Evolutionary conservation across 352 stramenopile genomes (phyloP).

Genomic region (Globisporangium barbulae): DNA sequence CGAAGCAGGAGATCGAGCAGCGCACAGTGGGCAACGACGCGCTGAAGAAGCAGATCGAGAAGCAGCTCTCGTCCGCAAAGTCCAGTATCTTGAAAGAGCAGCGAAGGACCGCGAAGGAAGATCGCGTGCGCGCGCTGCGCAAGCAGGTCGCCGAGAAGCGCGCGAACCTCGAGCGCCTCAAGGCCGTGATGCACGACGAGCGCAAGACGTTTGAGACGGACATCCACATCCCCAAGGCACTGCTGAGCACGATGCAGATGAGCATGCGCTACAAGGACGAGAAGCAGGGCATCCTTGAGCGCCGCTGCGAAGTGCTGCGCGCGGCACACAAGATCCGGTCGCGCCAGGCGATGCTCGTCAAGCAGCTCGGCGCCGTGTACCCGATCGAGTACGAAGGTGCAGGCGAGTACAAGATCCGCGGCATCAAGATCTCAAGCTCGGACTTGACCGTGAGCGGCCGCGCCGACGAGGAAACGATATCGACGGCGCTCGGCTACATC

Average conservation of each 20-base stretch:
- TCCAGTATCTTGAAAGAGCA: constrained; percentile 45
- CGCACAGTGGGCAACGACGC: constrained; percentile 37
- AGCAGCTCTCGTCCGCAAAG: constrained; percentile 37
- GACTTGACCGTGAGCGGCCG: constrained; percentile 55
- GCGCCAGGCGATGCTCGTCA: constrained; percentile 74
- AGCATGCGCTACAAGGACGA: constrained; percentile 82
- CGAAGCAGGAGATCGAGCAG: constrained; percentile 45
- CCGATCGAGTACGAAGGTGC: constrained; percentile 81
- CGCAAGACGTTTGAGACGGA: constrained; percentile 75
- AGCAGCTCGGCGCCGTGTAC: constrained; percentile 73
- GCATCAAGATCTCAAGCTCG: constrained; percentile 71
- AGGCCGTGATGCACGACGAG: constrained; percentile 68
- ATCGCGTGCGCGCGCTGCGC: constrained; percentile 45
- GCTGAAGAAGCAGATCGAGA: constrained; percentile 52
- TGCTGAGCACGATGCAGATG: constrained; percentile 80
- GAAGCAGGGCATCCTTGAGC: constrained; percentile 71
- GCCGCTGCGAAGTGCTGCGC: constrained; percentile 70
- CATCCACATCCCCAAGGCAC: constrained; percentile 76
- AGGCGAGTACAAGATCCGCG: constrained; percentile 79
- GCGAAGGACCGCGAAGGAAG: constrained; percentile 37
- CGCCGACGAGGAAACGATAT: constrained; percentile 77
- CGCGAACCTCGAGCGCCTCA: constrained; percentile 50
- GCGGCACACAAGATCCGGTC: constrained; percentile 82
- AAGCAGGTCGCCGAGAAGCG: constrained; percentile 55
- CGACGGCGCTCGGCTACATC: constrained; percentile 83